Conservation (phyloP, 345 rosid genomes). For the Theobroma cacao region DNA sequence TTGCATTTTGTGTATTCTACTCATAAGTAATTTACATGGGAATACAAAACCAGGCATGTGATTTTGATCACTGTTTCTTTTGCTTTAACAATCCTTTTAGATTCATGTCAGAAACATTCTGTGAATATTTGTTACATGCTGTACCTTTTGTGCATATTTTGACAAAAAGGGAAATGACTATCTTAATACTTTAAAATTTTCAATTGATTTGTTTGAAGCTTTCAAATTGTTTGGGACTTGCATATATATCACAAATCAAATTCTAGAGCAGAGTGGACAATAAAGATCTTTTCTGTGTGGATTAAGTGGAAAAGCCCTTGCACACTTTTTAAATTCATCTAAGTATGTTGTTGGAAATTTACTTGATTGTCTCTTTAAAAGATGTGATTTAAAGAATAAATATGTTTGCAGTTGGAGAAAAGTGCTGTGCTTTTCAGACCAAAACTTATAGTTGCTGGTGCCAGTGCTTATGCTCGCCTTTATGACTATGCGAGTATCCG, state of each 20-base stretch:
- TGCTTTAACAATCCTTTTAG: background rate
- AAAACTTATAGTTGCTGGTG: conserved; percentile 94
- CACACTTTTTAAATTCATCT: background rate
- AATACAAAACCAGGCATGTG: background rate
- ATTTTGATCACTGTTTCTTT: background rate
- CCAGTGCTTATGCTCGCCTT: conserved; percentile 95
- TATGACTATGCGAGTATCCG: conserved; percentile 92
- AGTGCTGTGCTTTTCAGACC: conserved; percentile 88
- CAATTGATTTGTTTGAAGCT: background rate
- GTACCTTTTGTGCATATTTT: background rate
- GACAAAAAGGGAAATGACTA: background rate
- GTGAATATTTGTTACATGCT: background rate
- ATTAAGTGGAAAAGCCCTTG: background rate
- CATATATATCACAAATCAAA: background rate
- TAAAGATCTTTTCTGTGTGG: background rate
- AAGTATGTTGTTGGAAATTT: background rate
- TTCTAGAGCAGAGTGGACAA: background rate
- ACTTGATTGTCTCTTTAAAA: background rate
- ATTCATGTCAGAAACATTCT: background rate
- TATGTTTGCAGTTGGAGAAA: conserved; percentile 66
- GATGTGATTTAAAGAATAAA: conserved; percentile 17
- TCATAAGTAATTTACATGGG: background rate
- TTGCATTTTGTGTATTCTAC: background rate
- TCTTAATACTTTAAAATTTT: background rate
- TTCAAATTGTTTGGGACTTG: background rate